A percentile compares a stretch with the other conserved stretches of the same genome.
Conservation (phyloP, 345 rosid species). For the Psidium friedrichsthalianum region DNA sequence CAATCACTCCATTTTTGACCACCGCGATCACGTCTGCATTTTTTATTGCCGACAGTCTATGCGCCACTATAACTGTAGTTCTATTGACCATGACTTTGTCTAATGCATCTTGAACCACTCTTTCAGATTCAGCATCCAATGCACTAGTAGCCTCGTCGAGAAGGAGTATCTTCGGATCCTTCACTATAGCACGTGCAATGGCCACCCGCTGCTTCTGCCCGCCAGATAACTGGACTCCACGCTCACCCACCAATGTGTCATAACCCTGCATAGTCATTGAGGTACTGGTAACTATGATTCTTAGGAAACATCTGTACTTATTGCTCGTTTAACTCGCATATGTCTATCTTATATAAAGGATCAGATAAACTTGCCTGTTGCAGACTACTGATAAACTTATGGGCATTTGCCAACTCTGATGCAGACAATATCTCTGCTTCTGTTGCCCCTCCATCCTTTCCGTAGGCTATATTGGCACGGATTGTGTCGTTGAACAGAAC, state of each 20-base stretch:
- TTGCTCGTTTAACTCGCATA: background rate
- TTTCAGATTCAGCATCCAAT: slow-evolving; percentile 9
- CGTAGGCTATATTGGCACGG: slow-evolving; percentile 27
- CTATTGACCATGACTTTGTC: slow-evolving; percentile 6
- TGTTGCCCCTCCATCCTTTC: slow-evolving; percentile 17
- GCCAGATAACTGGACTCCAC: slow-evolving; percentile 8
- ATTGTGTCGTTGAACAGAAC: slow-evolving; percentile 16
- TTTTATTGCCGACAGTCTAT: slow-evolving; percentile 28
- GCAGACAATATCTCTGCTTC: slow-evolving; percentile 24
- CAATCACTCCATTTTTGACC: slow-evolving; percentile 43
- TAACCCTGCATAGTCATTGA: background rate
- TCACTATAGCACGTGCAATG: slow-evolving; percentile 37
- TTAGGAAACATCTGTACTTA: background rate
- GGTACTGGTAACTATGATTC: background rate
- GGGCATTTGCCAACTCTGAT: slow-evolving; percentile 23
- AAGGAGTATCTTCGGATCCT: slow-evolving; percentile 35
- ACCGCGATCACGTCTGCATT: slow-evolving; percentile 52
- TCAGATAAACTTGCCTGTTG: slow-evolving; percentile 10
- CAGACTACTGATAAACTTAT: slow-evolving; percentile 17
- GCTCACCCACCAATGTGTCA: slow-evolving; percentile 7
- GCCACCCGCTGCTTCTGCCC: slow-evolving; percentile 14
- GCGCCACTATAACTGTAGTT: slow-evolving; percentile 6
- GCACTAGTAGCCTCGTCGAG: slow-evolving; percentile 40
- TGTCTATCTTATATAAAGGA: background rate
- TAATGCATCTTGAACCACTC: slow-evolving; percentile 7